Percentiles rank a stretch among this genome's conserved stretches.
phyloP scores from a whole-genome alignment of 2,329 filamentous ascomycete genomes.

The Onygenales sp. region DNA sequence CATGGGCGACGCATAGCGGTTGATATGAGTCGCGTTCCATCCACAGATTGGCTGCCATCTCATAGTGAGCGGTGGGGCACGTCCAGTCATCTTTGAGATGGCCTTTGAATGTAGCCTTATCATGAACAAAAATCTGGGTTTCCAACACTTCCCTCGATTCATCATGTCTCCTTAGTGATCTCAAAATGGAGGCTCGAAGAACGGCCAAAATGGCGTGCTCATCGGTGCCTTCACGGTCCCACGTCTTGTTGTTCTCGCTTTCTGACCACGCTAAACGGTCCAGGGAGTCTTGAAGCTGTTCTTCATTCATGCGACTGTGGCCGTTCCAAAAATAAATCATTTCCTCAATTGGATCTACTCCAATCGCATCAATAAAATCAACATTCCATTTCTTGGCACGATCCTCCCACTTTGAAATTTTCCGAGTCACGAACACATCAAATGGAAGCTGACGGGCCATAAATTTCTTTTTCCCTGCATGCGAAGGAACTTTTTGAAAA shows the following conservation, averaged over 20 bases:
- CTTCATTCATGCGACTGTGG: constrained; percentile 63
- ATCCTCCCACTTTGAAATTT: constrained; percentile 80
- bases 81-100: constrained; percentile 46
- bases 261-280: constrained; percentile 57
- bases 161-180: constrained; percentile 51
- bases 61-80: constrained; percentile 72
- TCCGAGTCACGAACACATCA: constrained; percentile 74
- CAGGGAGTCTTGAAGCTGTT: constrained; percentile 56
- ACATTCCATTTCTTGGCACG: constrained; percentile 58
- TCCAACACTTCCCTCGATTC: constrained; percentile 59
- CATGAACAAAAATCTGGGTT: constrained; percentile 52
- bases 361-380: constrained; percentile 69
- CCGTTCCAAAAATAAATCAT: constrained; percentile 95
- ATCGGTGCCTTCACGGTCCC: constrained; percentile 45
- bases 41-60: constrained; percentile 77
- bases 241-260: constrained; percentile 42
- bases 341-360: constrained; percentile 71
- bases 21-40: constrained; percentile 44
- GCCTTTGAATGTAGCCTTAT: constrained; percentile 44
- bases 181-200: constrained; percentile 55
- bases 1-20: constrained; percentile 2
- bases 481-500: constrained; percentile 59
- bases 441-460: constrained; percentile 86
- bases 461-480: constrained; percentile 78
- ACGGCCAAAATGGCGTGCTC: constrained; percentile 58